These are phyloP conservation scores for Phytophthora sp. DNA, from an alignment of 352 stramenopile species.

Conservation along the genomic window DNA sequence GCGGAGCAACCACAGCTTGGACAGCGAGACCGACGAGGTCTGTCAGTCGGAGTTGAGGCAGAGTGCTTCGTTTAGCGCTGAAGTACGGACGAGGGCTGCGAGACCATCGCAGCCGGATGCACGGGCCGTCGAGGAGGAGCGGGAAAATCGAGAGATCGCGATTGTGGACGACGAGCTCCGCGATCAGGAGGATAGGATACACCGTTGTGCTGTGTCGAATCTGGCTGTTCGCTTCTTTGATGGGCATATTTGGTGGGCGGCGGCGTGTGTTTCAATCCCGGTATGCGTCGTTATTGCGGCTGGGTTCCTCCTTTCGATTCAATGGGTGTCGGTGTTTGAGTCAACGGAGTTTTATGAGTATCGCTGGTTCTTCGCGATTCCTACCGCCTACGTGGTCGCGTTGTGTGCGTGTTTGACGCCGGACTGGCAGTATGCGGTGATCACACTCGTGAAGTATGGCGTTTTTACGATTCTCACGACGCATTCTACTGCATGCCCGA, in stretches of 20 bases:
- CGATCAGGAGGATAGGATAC: slow-evolving; percentile 28
- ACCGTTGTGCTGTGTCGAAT: slow-evolving; percentile 26
- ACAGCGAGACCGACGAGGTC: background rate
- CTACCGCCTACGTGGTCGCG: slow-evolving; percentile 36
- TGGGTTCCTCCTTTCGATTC: slow-evolving; percentile 34
- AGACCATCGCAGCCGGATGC: slow-evolving; percentile 8
- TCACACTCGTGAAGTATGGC: slow-evolving; percentile 44
- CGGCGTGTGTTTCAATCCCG: slow-evolving; percentile 34
- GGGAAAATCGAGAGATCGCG: slow-evolving; percentile 30
- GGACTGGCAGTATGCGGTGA: slow-evolving; percentile 49
- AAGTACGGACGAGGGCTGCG: background rate
- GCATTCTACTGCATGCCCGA: slow-evolving; percentile 55
- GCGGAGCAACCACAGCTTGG: slow-evolving; percentile 23
- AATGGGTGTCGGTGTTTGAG: slow-evolving; percentile 41
- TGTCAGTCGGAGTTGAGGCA: background rate
- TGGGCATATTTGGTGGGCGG: slow-evolving; percentile 49
- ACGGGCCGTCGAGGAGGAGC: slow-evolving; percentile 18
- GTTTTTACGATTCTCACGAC: slow-evolving; percentile 57
- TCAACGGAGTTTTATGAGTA: slow-evolving; percentile 56
- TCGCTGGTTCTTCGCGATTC: slow-evolving; percentile 43
- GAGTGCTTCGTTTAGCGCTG: background rate
- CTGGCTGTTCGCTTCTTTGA: slow-evolving; percentile 27
- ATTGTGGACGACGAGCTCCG: slow-evolving; percentile 34
- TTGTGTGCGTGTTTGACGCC: slow-evolving; percentile 54
- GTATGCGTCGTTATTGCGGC: slow-evolving; percentile 32